Base-by-base conservation (phyloP, 306 rosid genomes). In the Glycine soja region DNA sequence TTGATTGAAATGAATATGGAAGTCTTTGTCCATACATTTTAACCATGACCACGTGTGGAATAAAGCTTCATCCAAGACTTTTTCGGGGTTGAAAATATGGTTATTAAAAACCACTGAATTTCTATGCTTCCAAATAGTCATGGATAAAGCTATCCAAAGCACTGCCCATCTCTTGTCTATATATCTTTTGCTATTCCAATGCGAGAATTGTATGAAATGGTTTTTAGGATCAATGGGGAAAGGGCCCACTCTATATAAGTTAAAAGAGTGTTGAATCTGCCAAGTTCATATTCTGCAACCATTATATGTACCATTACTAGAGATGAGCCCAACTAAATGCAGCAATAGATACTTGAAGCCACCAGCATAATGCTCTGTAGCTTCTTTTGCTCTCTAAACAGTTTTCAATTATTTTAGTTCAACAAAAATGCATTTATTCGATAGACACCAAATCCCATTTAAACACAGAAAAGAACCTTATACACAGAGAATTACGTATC, bases 361-460 rank as follows among this genome's bases (percentile, higher is more conserved):
- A 2, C 50, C 62, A 79, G 48, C 64, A 62, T 24, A 34, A 61
- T 69, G 30, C 56, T 76, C n/a, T 34, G 8, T 19, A 43, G 19
- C 50, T 65, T 67, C 69, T 77, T 77, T 72, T 72, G 67, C 72
- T 15, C 40, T 57, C 79, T 19, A 43, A 65, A 48, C 8, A 50
- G 63, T 73, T 77, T 42, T 73, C 34, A 72, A 13, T 34, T 50
- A 81, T 50, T 73, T 40, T 8, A 69, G 46, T 72, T 66, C 42
- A 62, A 38, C 74, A 53, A 47, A 56, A 81, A 19, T 34, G 42
- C 4, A 2, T 46, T 43, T 9, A 63, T 66, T 53, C 46, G 72
- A 57, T 76, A 64, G 74, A 77, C 50, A 47, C 30, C 80, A 56
- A 34, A 51, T 72, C 58, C 73, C 10, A 74, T 77, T 50, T 63